Percentiles rank a stretch among this genome's conserved stretches.
Conservation (phyloP, 495 filamentous ascomycete species). For the Elaphomyces granulatus region DNA sequence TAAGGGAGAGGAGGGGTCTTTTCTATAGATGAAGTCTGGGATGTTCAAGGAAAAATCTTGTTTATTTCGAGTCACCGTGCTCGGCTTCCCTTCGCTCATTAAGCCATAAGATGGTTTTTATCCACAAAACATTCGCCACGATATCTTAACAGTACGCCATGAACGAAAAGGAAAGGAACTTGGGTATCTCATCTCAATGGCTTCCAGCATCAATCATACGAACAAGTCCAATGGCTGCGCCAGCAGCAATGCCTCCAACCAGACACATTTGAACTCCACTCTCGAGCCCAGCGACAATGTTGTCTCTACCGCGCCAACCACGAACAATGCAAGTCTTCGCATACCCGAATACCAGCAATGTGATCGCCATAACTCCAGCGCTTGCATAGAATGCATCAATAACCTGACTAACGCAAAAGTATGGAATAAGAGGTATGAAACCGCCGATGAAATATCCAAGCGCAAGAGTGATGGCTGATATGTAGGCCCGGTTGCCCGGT, state of each 20-base stretch:
- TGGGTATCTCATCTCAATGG: too few relatives aligned
- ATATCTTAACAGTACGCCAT: too few relatives aligned
- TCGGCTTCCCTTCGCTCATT: too few relatives aligned
- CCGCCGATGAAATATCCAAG: slow-evolving; percentile 41
- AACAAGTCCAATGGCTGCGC: slow-evolving; percentile 49
- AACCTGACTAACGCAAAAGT: slow-evolving; percentile 35
- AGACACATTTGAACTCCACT: slow-evolving; percentile 49
- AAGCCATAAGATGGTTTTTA: too few relatives aligned
- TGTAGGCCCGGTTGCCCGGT: slow-evolving; percentile 32
- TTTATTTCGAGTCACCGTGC: too few relatives aligned
- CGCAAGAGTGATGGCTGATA: slow-evolving; percentile 39
- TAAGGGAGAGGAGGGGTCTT: too few relatives aligned
- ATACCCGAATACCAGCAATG: slow-evolving; percentile 38
- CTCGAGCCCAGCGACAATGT: slow-evolving; percentile 28
- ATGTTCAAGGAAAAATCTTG: too few relatives aligned
- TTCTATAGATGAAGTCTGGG: too few relatives aligned
- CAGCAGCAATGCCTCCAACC: slow-evolving; percentile 51
- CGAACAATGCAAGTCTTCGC: slow-evolving; percentile 35
- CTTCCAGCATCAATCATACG: slow-evolving; percentile 26
- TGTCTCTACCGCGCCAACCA: slow-evolving; percentile 24
- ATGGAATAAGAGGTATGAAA: slow-evolving; percentile 42
- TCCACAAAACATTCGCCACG: too few relatives aligned
- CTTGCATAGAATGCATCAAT: slow-evolving; percentile 32
- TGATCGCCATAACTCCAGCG: slow-evolving; percentile 36
- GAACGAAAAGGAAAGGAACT: too few relatives aligned